Evolutionary conservation across 148 eudicot genomes (phyloP), one percentile per base, ranked within the genome.

Genomic region (Hydrangea macrophylla): DNA sequence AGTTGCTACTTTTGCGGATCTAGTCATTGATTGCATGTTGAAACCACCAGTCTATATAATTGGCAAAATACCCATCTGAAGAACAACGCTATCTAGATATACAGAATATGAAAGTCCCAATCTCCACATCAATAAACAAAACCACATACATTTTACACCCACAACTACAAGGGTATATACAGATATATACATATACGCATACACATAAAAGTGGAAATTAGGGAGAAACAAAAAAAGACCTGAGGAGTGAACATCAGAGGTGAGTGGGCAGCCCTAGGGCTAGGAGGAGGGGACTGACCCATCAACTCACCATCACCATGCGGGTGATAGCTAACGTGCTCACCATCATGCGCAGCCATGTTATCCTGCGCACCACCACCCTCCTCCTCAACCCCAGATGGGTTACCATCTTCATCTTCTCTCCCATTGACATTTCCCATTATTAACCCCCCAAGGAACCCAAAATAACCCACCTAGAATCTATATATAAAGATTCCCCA

Each of bases 361-460:
- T n/a, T 40, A 24, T 50, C 62, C 13, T 17, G 68, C 10, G 45
- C 76, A 33, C 30, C 73, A 7, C 54, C 64, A 9, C 23, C 36
- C 2, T 23, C 76, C 33, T 66, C 81, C 17, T 79, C 88, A 45
- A 75, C 79, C 12, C 36, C 75, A 30, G 76, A 71, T 62, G 74
- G 83, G 67, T 72, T 78, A 44, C 20, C 35, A 56, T 58, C 67
- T 25, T 64, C 86, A 20, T 89, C 90, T 78, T 85, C 92, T 76
- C 86, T 81, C 32, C 86, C 96, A 71, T 80, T 90, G 17, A 79
- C 90, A 78, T 90, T 90, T 62, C 96, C 96, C 92, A 90, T 90
- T 65, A 48, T 45, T 48, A n/a, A 20, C 17, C 20, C 13, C 45
- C 45, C 6, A n/a, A 17, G 10, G 8, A 20, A 39, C 67, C 25